Base-by-base conservation (phyloP, 75 land plant species). In the Sequoia sempervirens region DNA sequence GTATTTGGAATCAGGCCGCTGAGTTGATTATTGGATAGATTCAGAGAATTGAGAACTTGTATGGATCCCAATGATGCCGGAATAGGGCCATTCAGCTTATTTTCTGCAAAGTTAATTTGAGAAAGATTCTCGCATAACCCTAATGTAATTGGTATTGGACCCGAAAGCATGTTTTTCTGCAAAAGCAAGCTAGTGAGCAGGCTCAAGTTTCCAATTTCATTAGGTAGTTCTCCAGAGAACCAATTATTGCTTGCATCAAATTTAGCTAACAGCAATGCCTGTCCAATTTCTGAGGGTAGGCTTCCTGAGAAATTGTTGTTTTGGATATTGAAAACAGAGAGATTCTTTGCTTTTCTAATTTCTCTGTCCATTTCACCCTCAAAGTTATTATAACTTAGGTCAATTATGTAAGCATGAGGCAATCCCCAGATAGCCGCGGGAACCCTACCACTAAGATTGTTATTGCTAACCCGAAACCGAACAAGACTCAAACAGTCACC, bases 391-490 rank as follows among this genome's bases (percentile, higher is more conserved):
- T 18, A 50, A 13, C 53, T 50, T 12, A 50, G 53, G 13, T 50
- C 53, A 50, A 50, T 50, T 50, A 50, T 50, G 13, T 50, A 50
- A 50, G 53, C 53, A 50, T 2, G 1, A 12, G 53, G 53, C 53
- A 50, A 50, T 50, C 94, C 86, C 97, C 99, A 95, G 14, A 97
- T 82, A 50, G 89, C 93, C 15, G 68, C 56, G 0, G 99, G 99
- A 28, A 97, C 87, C 8, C 2, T 26, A 18, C 99, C 97, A 17
- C 93, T 79, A 53, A 97, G 87, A 38, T 75, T 79, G 85, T 97
- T 97, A 82, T 89, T 86, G 70, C 85, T 88, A 2, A 97, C 86
- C 11, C 96, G 70, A 32, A 97, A 87, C 0, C 95, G 90, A 2
- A 14, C 50, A 84, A 97, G 82, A 0, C 86, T 89, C 68, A 70